Conservation (phyloP, 306 rosid genomes). For the Ziziphus jujuba region DNA sequence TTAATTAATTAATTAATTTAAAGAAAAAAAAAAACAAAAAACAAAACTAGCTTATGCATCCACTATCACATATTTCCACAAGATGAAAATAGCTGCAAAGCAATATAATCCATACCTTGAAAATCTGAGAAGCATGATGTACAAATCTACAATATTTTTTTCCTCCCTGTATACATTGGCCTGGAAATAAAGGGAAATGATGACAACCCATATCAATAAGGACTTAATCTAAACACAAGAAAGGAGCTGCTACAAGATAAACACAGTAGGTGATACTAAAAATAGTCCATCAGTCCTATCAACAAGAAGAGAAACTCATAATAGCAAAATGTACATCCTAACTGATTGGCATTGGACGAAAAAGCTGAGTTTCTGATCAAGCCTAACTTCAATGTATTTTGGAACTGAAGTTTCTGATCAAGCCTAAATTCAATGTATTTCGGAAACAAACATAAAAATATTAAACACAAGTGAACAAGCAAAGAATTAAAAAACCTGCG, state of each 20-base stretch:
- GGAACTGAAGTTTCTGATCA: neutral
- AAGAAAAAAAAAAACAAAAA: neutral
- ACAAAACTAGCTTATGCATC: constrained; percentile 8
- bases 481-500: neutral
- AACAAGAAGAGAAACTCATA: neutral
- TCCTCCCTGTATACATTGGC: constrained; percentile 80
- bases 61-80: neutral
- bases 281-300: neutral
- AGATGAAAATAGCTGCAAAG: constrained; percentile 15
- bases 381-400: too few relatives aligned
- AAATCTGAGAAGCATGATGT: constrained; percentile 86
- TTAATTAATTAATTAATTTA: too few relatives aligned
- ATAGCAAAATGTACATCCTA: neutral
- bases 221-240: constrained; percentile 5
- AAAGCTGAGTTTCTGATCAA: neutral
- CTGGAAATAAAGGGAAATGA: constrained; percentile 38
- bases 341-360: neutral
- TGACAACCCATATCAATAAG: neutral
- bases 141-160: constrained; percentile 83
- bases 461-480: neutral
- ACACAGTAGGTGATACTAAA: neutral
- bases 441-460: neutral
- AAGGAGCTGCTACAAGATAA: constrained; percentile 17
- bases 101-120: constrained; percentile 55
- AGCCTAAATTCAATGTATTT: neutral